Base-by-base conservation (phyloP, 345 rosid species). In the Angophora floribunda region DNA sequence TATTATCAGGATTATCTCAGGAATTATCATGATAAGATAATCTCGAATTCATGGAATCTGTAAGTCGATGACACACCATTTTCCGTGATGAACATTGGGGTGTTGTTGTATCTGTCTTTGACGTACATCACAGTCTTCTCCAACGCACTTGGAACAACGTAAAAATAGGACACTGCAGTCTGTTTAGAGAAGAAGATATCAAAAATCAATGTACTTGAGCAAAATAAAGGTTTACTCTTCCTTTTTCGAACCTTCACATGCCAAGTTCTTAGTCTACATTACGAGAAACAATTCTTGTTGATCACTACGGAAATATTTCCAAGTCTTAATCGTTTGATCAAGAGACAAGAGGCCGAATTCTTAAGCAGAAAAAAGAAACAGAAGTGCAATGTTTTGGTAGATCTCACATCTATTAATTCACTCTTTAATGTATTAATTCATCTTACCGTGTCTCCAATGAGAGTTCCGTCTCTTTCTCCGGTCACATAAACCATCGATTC, bases 61-160 rank as follows among this genome's bases (percentile, higher is more conserved):
- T 49, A 57, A 26, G 44, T 52, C 28, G 9, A 41, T 13, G 0
- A 26, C 19, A 4, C 65, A 89, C 88, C 90, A 41, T 89, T 89
- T 45, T 87, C 89, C 6, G 90, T 89, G 57, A 89, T 84, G 49
- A 87, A 87, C 87, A 89, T 89, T 6, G 88, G 90, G 6, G 88
- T 89, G 53, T 89, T 89, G 52, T 89, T 89, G 85, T 89, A 87
- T 87, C 88, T 61, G 30, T 89, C 87, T 44, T 86, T 87, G 55
- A 89, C 41, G 50, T 89, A 89, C 65, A 22, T 51, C n/a, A 89
- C 87, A 16, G 80, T 26, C 57, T 63, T 85, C 65, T 87, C 89
- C 87, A 89, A 8, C 16, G 85, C 90, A 28, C 63, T 51, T 7
- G 90, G 88, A 32, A 67, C 65, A 22, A 75, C 85, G 51, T 86